Conservation (phyloP, 495 filamentous ascomycete species). For the Lophiostoma macrostomum region DNA sequence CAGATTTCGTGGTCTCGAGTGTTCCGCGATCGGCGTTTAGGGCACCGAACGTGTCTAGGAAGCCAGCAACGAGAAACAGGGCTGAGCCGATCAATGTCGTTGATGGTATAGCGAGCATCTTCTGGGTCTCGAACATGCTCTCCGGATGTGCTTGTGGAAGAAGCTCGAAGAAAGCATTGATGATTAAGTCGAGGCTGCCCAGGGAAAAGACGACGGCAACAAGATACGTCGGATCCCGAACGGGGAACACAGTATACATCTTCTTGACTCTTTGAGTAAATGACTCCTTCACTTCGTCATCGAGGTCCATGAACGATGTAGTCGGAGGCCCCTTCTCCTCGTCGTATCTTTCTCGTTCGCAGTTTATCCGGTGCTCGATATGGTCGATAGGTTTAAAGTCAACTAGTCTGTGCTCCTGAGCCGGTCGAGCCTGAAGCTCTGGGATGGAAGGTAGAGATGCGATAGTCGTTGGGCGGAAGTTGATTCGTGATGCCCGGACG, state of each 20-base stretch:
- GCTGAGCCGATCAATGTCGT: conserved; percentile 15
- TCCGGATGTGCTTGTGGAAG: conserved; percentile 2
- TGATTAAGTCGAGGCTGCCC: conserved; percentile 12
- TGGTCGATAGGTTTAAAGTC: conserved; percentile 13
- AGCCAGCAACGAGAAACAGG: conserved; percentile 16
- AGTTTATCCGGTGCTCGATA: conserved; percentile 10
- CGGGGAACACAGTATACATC: conserved; percentile 14
- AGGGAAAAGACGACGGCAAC: conserved; percentile 11
- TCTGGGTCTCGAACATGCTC: conserved; percentile 1
- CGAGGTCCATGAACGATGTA: conserved; percentile 13
- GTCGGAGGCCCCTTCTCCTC: too few species aligned
- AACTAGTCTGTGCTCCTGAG: conserved; percentile 1
- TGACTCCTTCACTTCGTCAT: neutral
- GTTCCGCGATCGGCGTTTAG: conserved; percentile 18
- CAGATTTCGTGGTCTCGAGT: neutral
- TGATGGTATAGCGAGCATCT: conserved; percentile 7
- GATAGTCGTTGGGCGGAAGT: neutral
- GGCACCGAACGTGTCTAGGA: conserved; percentile 16
- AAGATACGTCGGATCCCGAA: conserved; percentile 14
- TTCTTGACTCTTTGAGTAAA: neutral
- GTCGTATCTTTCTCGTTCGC: conserved; percentile 15
- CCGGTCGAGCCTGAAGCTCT: conserved; percentile 2
- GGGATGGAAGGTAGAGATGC: neutral
- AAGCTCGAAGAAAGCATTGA: conserved; percentile 21
- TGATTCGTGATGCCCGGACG: conserved; percentile 12